These are phyloP conservation scores for Botrytis aclada DNA, from an alignment of 2,329 filamentous ascomycete species.

Conservation along the genomic window DNA sequence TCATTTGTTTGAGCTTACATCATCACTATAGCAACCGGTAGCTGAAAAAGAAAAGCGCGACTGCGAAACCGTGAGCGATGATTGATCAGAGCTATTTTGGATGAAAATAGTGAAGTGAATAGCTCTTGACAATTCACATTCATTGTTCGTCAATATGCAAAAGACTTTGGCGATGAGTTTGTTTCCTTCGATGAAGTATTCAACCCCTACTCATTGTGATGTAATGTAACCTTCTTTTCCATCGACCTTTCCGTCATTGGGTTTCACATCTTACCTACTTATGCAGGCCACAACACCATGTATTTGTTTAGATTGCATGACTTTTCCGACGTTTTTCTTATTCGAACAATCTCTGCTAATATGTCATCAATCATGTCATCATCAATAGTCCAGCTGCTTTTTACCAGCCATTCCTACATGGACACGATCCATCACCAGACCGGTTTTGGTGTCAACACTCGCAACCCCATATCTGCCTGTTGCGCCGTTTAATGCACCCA, in stretches of 20 bases:
- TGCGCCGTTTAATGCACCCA: slow-evolving; percentile 27
- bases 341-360: neutral
- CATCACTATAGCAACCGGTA: slow-evolving; percentile 13
- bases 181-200: neutral
- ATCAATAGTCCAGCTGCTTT: neutral
- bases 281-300: neutral
- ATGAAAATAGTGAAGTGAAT: neutral
- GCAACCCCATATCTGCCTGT: slow-evolving; percentile 2
- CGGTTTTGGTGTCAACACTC: slow-evolving; percentile 17
- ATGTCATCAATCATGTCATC: slow-evolving; percentile 11
- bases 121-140: neutral
- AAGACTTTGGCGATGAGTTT: neutral
- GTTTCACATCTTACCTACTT: slow-evolving; percentile 3
- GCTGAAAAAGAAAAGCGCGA: slow-evolving; percentile 8
- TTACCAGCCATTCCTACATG: slow-evolving; percentile 14
- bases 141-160: neutral
- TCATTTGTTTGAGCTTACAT: slow-evolving; percentile 6
- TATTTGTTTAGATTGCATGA: neutral
- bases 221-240: neutral
- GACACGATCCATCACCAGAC: slow-evolving; percentile 2
- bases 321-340: neutral
- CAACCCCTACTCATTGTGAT: neutral
- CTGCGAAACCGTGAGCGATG: neutral
- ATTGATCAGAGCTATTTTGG: neutral
- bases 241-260: neutral